Evolutionary conservation across 768 basidiomycete species (phyloP).

Genomic region (Leccinum longicurvipes): DNA sequence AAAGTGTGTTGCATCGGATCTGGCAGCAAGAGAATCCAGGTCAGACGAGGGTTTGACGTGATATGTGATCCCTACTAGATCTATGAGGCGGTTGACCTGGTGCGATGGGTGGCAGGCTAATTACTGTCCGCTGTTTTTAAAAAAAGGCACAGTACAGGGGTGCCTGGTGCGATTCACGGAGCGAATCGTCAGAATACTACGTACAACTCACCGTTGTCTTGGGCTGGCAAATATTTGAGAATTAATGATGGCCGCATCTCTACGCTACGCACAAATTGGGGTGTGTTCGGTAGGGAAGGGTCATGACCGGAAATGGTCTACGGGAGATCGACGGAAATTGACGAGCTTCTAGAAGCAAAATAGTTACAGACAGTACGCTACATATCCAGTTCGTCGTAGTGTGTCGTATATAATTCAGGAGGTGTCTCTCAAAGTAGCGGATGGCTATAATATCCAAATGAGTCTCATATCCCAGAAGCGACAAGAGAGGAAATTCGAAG

Average conservation of each 20-base stretch:
- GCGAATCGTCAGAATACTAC: slow-evolving; percentile 8
- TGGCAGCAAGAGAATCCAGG: no score
- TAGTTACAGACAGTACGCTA: slow-evolving; percentile 29
- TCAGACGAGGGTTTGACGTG: no score
- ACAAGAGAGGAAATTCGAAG: slow-evolving; percentile 17
- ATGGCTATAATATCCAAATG: slow-evolving; percentile 16
- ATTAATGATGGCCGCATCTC: not conserved
- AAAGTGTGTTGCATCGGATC: no score
- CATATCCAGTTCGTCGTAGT: slow-evolving; percentile 14
- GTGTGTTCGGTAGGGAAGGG: not conserved
- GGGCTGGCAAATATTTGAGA: not conserved
- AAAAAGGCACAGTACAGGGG: not conserved
- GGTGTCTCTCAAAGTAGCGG: slow-evolving; percentile 4
- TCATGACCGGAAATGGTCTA: not conserved
- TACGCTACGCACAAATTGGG: not conserved
- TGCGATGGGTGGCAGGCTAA: no score
- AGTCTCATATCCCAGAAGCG: slow-evolving; percentile 5
- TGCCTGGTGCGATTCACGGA: slow-evolving; percentile 5
- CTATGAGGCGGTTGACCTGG: no score
- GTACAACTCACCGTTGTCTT: not conserved
- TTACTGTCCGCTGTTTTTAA: not conserved
- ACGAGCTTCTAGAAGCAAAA: slow-evolving; percentile 20
- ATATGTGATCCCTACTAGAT: no score
- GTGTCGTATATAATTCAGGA: slow-evolving; percentile 5
- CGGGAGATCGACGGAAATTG: slow-evolving; percentile 18